Evolutionary conservation across 2,329 filamentous ascomycete species (phyloP).

Genomic region (Fusarium buxicola): DNA sequence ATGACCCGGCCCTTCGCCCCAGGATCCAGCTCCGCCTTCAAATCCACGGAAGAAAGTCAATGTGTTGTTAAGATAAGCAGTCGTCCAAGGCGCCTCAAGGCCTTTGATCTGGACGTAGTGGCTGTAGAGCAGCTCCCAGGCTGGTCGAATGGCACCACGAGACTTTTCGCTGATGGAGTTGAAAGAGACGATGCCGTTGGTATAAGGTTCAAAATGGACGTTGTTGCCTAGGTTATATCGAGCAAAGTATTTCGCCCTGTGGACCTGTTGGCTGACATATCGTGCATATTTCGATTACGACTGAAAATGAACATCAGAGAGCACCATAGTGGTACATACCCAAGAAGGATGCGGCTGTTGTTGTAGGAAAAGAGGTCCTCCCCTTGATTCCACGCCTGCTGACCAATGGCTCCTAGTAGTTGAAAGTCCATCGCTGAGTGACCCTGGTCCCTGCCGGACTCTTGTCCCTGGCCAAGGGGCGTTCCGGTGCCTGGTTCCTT

Average conservation of each 20-base stretch:
- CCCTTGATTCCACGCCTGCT: conserved; percentile 33
- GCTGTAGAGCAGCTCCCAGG: conserved; percentile 26
- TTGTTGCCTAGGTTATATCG: conserved; percentile 32
- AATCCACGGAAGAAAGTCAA: conserved; percentile 5
- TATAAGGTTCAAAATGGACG: conserved; percentile 33
- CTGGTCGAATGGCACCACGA: conserved; percentile 15
- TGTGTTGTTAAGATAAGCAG: conserved; percentile 17
- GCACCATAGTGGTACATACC: conserved; percentile 12
- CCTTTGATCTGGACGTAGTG: conserved; percentile 34
- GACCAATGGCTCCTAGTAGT: conserved; percentile 11
- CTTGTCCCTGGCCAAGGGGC: conserved; percentile 21
- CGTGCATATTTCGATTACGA: too few species aligned
- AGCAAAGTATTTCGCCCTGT: conserved; percentile 29
- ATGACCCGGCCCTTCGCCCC: conserved; percentile 2
- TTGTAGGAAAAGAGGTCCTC: conserved; percentile 31
- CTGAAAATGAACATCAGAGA: not conserved
- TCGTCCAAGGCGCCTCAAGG: conserved; percentile 29
- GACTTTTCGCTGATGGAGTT: conserved; percentile 10
- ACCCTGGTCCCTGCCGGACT: conserved; percentile 32
- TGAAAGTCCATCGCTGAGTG: conserved; percentile 23
- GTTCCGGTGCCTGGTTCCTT: conserved; percentile 16
- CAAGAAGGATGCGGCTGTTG: conserved; percentile 33
- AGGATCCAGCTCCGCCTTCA: conserved; percentile 20
- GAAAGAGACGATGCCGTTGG: conserved; percentile 27
- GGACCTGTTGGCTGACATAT: not conserved